Evolutionary conservation across 768 basidiomycete species (phyloP).

Genomic region (Boletus eberwhitei): DNA sequence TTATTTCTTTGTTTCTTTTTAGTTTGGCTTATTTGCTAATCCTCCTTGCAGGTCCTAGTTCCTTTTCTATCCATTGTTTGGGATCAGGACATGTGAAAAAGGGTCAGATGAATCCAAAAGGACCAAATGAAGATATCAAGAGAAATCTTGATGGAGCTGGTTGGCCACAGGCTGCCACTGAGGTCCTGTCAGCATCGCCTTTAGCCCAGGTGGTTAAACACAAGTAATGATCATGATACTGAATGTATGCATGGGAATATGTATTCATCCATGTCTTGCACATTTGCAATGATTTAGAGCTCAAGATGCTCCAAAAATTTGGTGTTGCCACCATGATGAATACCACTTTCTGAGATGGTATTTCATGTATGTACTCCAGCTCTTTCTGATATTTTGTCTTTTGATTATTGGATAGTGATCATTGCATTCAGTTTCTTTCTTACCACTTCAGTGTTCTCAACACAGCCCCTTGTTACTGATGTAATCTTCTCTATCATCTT

Average conservation of each 20-base stretch:
- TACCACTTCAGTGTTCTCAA: slow-evolving; percentile 57
- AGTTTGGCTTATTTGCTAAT: too few species aligned
- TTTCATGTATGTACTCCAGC: slow-evolving; percentile 43
- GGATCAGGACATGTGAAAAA: too few species aligned
- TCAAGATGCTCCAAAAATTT: slow-evolving; percentile 80
- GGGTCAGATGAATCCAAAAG: too few species aligned
- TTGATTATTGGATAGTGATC: slow-evolving; percentile 40
- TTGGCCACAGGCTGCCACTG: too few species aligned
- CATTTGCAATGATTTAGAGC: slow-evolving; percentile 78
- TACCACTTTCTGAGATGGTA: slow-evolving; percentile 61
- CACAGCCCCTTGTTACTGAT: slow-evolving; percentile 77
- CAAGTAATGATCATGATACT: too few species aligned
- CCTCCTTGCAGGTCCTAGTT: too few species aligned
- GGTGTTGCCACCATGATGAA: slow-evolving; percentile 70
- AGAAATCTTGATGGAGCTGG: too few species aligned
- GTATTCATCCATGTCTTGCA: slow-evolving; percentile 79
- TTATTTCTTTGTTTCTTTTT: too few species aligned
- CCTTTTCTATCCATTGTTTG: too few species aligned
- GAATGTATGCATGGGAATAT: slow-evolving; percentile 89
- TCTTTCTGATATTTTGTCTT: not conserved
- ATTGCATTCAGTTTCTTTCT: slow-evolving; percentile 85
- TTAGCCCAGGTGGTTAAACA: too few species aligned
- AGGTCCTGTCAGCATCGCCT: too few species aligned
- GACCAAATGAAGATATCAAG: too few species aligned
- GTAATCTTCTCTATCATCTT: slow-evolving; percentile 96